These are phyloP conservation scores for Wakefieldia striispora DNA, from an alignment of 768 basidiomycete species.

Conservation along the genomic window DNA sequence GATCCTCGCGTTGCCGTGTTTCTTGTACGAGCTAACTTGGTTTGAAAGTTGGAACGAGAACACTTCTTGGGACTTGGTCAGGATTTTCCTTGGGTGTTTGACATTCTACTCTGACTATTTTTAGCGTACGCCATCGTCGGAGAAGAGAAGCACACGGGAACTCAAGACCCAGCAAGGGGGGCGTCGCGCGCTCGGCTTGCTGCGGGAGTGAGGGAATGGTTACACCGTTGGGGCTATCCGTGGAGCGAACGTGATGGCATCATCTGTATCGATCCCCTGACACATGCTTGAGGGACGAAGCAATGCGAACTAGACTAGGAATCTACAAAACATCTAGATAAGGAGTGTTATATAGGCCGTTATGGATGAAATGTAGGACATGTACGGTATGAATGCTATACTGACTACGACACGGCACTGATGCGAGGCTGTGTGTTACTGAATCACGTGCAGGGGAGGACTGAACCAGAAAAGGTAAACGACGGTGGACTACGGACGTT, in stretches of 20 bases:
- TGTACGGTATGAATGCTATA: not conserved
- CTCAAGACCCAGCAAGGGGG: constrained; percentile 80
- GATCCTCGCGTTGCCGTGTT: not conserved
- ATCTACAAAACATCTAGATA: constrained; percentile 12
- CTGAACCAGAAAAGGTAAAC: constrained; percentile 1
- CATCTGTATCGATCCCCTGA: constrained; percentile 83
- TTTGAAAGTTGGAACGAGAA: constrained; percentile 74
- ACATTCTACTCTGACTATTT: constrained; percentile 6
- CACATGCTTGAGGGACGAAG: constrained; percentile 48
- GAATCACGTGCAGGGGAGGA: constrained; percentile 13
- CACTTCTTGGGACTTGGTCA: constrained; percentile 82
- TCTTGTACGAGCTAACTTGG: constrained; percentile 12
- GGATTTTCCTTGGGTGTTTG: constrained; percentile 22
- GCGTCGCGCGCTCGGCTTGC: constrained; percentile 82
- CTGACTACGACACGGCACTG: too few species aligned
- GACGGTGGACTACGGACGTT: not conserved
- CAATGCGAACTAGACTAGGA: not conserved
- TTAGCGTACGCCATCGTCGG: constrained; percentile 88
- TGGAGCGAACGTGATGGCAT: constrained; percentile 93
- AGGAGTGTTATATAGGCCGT: not conserved
- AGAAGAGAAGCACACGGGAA: constrained; percentile 94
- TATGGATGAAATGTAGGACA: constrained; percentile 10
- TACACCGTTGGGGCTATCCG: constrained; percentile 93
- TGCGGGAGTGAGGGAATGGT: constrained; percentile 84
- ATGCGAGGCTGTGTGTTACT: too few species aligned